Evolutionary conservation across 441 rosid genomes (phyloP).

Genomic region (Melastoma candidum): DNA sequence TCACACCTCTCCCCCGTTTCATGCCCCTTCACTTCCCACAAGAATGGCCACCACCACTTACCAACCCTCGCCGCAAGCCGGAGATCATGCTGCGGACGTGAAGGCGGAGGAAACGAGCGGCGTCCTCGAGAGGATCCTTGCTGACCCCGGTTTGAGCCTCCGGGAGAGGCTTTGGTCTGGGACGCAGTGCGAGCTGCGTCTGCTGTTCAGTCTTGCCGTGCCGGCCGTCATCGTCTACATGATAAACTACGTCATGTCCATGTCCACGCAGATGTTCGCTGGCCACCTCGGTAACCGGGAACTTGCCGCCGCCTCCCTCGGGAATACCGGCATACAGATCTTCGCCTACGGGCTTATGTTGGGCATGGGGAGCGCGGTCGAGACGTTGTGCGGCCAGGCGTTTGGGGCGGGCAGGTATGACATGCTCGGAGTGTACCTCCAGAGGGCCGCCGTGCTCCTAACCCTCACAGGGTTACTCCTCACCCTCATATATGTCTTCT

Average conservation of each 20-base stretch:
- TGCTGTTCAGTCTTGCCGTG: conserved; percentile 45
- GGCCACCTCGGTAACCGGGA: conserved; percentile 66
- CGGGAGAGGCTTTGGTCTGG: conserved; percentile 23
- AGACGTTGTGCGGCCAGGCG: conserved; percentile 17
- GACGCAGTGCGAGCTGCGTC: conserved; percentile 36
- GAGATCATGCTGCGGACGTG: conserved; percentile 2
- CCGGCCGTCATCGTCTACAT: conserved; percentile 52
- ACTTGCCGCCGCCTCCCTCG: conserved; percentile 59
- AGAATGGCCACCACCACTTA: no score
- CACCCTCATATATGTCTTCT: conserved; percentile 8
- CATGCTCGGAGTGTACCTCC: conserved; percentile 13
- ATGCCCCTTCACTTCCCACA: no score
- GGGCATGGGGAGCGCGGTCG: conserved; percentile 13
- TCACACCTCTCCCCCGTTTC: no score
- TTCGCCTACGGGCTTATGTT: conserved; percentile 57
- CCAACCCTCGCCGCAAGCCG: not conserved
- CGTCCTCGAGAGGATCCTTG: conserved; percentile 29
- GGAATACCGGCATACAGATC: conserved; percentile 60
- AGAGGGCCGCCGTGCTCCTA: conserved; percentile 11
- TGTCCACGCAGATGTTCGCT: conserved; percentile 57
- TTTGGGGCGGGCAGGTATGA: conserved; percentile 9
- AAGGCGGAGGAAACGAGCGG: conserved; percentile 16
- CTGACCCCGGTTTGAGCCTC: conserved; percentile 22
- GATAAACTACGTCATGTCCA: conserved; percentile 59
- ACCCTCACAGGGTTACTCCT: conserved; percentile 11